Conservation (phyloP, 805 yeast genomes). For the Isabelozyma rhagii region DNA sequence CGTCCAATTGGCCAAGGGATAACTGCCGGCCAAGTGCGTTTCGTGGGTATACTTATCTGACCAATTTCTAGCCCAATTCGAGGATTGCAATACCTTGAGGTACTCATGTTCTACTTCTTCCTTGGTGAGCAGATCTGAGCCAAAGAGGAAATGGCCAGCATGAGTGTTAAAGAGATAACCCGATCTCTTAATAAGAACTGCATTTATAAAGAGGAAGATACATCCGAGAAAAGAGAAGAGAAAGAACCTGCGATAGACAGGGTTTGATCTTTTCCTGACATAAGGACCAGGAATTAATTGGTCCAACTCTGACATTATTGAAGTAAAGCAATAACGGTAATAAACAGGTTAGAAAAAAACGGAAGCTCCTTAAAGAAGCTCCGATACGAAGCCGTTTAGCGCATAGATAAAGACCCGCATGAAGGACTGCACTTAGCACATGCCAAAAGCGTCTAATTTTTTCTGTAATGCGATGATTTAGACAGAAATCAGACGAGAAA, state of each 20-base stretch:
- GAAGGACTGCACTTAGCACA: not conserved
- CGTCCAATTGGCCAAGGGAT: constrained; percentile 47
- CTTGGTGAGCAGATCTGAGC: not conserved
- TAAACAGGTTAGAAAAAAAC: no score
- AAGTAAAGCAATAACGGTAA: not conserved
- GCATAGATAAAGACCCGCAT: not conserved
- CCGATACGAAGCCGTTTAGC: no score
- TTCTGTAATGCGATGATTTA: not conserved
- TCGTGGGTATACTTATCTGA: constrained; percentile 37
- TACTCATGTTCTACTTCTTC: not conserved
- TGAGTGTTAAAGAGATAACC: not conserved
- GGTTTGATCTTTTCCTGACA: not conserved
- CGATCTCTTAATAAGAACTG: not conserved
- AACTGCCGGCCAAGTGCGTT: constrained; percentile 46
- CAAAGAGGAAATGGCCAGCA: not conserved
- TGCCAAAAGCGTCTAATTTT: not conserved
- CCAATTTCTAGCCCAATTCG: constrained; percentile 42
- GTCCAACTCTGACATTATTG: not conserved
- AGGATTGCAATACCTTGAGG: not conserved
- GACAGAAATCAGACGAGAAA: not conserved
- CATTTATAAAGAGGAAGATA: not conserved
- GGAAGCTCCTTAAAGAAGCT: no score
- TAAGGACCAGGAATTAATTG: not conserved
- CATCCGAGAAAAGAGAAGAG: not conserved
- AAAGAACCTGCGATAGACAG: not conserved